Conservation (phyloP, 352 stramenopile species). For the Pythium phragmitis region DNA sequence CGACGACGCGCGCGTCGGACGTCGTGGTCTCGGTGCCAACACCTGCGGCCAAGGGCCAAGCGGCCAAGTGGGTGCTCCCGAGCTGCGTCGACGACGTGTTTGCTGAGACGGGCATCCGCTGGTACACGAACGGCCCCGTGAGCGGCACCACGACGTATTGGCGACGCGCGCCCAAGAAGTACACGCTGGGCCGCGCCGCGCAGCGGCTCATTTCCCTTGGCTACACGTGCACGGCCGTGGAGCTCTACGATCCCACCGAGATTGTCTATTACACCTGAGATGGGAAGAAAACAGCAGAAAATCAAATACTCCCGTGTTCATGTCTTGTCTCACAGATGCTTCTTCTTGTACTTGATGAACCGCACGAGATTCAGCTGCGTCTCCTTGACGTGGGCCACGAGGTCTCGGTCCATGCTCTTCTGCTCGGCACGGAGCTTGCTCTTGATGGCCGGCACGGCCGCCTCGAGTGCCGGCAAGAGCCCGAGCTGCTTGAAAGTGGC, state of each 20-base stretch:
- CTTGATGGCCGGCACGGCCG: constrained; percentile 57
- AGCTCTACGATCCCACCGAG: constrained; percentile 70
- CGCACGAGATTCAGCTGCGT: constrained; percentile 83
- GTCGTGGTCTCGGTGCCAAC: constrained; percentile 53
- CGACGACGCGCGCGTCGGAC: constrained; percentile 55
- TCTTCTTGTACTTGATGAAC: constrained; percentile 93
- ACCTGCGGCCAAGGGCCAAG: constrained; percentile 39
- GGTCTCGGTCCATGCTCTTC: constrained; percentile 72
- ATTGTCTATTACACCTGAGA: constrained; percentile 36
- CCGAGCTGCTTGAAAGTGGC: constrained; percentile 62
- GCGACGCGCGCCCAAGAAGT: constrained; percentile 34
- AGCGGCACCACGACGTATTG: constrained; percentile 62
- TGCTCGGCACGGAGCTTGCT: constrained; percentile 75
- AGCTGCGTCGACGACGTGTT: constrained; percentile 84
- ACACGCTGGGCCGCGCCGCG: constrained; percentile 52
- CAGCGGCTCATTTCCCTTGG: constrained; percentile 66
- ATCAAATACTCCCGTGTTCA: background rate
- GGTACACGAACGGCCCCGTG: constrained; percentile 73
- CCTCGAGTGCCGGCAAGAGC: constrained; percentile 65
- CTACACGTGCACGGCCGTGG: constrained; percentile 60
- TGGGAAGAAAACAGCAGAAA: background rate
- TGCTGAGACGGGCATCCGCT: constrained; percentile 73
- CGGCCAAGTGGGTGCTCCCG: constrained; percentile 52
- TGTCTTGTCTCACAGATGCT: constrained; percentile 43
- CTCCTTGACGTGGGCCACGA: constrained; percentile 85